These are phyloP conservation scores for Graphiopsis chlorocephala DNA, from an alignment of 2,329 filamentous ascomycete genomes.

Conservation along the genomic window DNA sequence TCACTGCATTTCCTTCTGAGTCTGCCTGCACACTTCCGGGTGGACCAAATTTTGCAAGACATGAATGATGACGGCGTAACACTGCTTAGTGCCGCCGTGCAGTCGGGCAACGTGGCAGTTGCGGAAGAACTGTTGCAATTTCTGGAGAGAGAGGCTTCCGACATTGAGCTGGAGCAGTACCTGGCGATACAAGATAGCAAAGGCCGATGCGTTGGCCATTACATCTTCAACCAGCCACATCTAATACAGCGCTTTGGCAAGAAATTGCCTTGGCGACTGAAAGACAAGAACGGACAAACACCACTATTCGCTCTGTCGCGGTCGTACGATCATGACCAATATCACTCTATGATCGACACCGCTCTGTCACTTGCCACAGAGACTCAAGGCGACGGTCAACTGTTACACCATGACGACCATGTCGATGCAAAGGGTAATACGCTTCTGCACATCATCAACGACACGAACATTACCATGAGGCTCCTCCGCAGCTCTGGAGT, in stretches of 20 bases:
- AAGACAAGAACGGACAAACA: conserved; percentile 96
- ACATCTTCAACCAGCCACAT: conserved; percentile 85
- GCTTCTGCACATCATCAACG: conserved; percentile 90
- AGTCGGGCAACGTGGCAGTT: conserved; percentile 72
- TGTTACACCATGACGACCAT: conserved; percentile 89
- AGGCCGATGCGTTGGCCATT: conserved; percentile 90
- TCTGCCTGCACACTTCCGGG: conserved; percentile 71
- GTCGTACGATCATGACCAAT: conserved; percentile 89
- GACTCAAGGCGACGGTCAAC: conserved; percentile 72
- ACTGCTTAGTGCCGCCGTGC: conserved; percentile 83
- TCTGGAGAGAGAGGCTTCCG: conserved; percentile 56
- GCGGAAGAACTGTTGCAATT: conserved; percentile 74
- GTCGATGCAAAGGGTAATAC: conserved; percentile 92
- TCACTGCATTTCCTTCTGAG: conserved; percentile 77
- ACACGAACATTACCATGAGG: conserved; percentile 69
- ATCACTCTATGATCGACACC: conserved; percentile 80
- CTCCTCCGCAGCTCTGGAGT: conserved; percentile 84
- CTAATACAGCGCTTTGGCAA: conserved; percentile 75
- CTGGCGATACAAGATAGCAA: conserved; percentile 74
- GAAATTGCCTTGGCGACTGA: conserved; percentile 81
- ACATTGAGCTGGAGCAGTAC: conserved; percentile 63
- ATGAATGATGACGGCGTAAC: conserved; percentile 88
- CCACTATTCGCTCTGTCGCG: conserved; percentile 91
- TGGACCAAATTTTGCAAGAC: conserved; percentile 72
- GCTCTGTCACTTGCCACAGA: conserved; percentile 71